phyloP scores from a whole-genome alignment of 192 early-diverging fungal genomes.

The Dissophora ornata region DNA sequence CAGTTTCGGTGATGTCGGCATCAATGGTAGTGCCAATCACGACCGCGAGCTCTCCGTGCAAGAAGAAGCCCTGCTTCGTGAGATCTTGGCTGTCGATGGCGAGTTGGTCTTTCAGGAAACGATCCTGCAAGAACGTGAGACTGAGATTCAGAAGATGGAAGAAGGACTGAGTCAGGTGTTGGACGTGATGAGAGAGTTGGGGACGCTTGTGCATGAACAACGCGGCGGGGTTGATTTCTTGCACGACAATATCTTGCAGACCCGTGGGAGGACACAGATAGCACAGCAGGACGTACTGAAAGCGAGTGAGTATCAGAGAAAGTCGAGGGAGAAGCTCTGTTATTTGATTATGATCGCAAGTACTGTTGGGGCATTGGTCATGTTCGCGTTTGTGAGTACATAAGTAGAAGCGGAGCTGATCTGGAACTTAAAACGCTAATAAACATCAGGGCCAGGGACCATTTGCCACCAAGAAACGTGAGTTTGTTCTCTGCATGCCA shows the following conservation, averaged over 20 bases:
- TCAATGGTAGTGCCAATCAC: neutral
- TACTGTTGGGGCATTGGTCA: slow-evolving; percentile 33
- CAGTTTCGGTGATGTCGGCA: neutral
- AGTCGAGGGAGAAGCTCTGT: slow-evolving; percentile 40
- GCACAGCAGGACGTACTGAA: slow-evolving; percentile 45
- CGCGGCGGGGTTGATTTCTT: slow-evolving; percentile 33
- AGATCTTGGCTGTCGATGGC: slow-evolving; percentile 39
- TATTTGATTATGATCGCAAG: slow-evolving; percentile 36
- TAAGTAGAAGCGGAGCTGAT: neutral
- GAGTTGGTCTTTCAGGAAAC: slow-evolving; percentile 40
- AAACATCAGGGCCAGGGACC: too few species aligned
- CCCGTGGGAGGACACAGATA: slow-evolving; percentile 18
- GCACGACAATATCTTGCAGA: slow-evolving; percentile 51
- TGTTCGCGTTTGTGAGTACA: slow-evolving; percentile 32
- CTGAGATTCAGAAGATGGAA: slow-evolving; percentile 41
- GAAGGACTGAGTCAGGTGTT: slow-evolving; percentile 34
- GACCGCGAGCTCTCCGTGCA: slow-evolving; percentile 45
- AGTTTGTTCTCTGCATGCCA: too few species aligned
- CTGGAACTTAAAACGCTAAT: neutral
- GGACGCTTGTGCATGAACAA: slow-evolving; percentile 40
- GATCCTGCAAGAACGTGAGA: slow-evolving; percentile 39
- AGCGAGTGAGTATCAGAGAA: slow-evolving; percentile 46
- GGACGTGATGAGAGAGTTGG: slow-evolving; percentile 49
- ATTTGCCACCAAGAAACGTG: too few species aligned
- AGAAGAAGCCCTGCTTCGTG: slow-evolving; percentile 29